A percentile compares a stretch with the other conserved stretches of the same genome.
Evolutionary conservation across 2,329 filamentous ascomycete genomes (phyloP).

Genomic region (Chalara sp.): DNA sequence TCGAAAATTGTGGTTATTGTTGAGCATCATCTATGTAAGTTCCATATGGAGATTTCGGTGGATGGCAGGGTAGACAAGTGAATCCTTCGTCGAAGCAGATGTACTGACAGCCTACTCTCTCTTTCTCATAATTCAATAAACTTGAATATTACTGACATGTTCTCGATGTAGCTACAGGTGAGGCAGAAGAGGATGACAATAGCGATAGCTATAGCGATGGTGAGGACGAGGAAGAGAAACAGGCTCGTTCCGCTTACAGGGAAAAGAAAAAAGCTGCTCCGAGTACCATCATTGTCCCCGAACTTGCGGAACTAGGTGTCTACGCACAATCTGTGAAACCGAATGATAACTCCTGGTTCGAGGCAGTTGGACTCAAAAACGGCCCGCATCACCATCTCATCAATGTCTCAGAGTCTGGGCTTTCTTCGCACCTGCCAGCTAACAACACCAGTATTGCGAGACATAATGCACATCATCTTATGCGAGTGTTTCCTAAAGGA

Average conservation of each 20-base stretch:
- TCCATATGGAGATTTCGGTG: no score
- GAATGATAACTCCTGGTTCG: constrained; percentile 58
- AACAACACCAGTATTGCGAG: constrained; percentile 41
- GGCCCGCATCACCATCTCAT: constrained; percentile 58
- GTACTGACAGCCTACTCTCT: no score
- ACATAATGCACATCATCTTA: constrained; percentile 60
- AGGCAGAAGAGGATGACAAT: not conserved
- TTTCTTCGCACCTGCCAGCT: constrained; percentile 43
- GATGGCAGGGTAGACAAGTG: no score
- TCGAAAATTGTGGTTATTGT: constrained; percentile 61
- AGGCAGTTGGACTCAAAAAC: constrained; percentile 35
- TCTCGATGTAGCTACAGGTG: not conserved
- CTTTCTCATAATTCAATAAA: no score
- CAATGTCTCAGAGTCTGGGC: constrained; percentile 60
- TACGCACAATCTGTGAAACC: constrained; percentile 68
- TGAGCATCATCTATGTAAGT: constrained; percentile 48
- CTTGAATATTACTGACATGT: no score
- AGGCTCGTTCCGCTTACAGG: constrained; percentile 23
- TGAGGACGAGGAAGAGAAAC: not conserved
- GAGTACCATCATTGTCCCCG: constrained; percentile 49
- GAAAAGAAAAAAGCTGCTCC: constrained; percentile 42
- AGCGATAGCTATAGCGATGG: not conserved
- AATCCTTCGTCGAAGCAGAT: no score
- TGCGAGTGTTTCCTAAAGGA: constrained; percentile 64
- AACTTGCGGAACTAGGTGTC: constrained; percentile 58